These are phyloP conservation scores for Moelleriella libera DNA, from an alignment of 2,329 filamentous ascomycete genomes.

Conservation along the genomic window DNA sequence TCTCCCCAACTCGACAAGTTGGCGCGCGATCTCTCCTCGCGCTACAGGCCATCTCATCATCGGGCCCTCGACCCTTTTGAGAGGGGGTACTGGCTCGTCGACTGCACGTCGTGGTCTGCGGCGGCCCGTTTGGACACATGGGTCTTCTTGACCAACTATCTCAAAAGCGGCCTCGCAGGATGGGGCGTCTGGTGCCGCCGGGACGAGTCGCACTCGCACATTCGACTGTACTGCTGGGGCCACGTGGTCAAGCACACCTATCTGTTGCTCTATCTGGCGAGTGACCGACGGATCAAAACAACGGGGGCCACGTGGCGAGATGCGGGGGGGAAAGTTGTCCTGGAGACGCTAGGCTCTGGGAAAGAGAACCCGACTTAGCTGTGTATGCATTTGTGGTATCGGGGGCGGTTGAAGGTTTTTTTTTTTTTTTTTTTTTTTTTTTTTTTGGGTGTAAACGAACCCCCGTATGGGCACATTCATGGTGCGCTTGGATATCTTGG, in stretches of 20 bases:
- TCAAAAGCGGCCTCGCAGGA: conserved; percentile 44
- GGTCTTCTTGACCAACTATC: conserved; percentile 44
- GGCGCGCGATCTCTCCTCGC: conserved; percentile 34
- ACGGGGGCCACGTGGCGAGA: conserved; percentile 54
- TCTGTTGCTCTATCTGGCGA: conserved; percentile 60
- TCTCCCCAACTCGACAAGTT: conserved; percentile 38
- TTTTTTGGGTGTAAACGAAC: no score
- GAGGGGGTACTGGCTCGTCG: conserved; percentile 64
- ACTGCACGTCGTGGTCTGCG: conserved; percentile 38
- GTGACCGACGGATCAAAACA: conserved; percentile 43
- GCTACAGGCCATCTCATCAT: conserved; percentile 33
- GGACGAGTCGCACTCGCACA: conserved; percentile 20
- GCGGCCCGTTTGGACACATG: conserved; percentile 40
- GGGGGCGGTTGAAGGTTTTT: background rate
- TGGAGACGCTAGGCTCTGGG: conserved; percentile 18
- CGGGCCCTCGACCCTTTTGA: conserved; percentile 39
- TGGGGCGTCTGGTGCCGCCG: conserved; percentile 52
- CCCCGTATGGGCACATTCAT: no score
- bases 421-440: background rate
- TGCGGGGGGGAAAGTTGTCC: conserved; percentile 38
- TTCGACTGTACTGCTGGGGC: conserved; percentile 70
- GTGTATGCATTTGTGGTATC: no score
- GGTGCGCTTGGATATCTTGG: no score
- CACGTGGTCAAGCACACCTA: conserved; percentile 60
- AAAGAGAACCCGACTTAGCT: conserved; percentile 1